A percentile compares a stretch with the other conserved stretches of the same genome.
These are phyloP conservation scores for Aspergillus avenaceus DNA, from an alignment of 495 filamentous ascomycete genomes.

Conservation along the genomic window DNA sequence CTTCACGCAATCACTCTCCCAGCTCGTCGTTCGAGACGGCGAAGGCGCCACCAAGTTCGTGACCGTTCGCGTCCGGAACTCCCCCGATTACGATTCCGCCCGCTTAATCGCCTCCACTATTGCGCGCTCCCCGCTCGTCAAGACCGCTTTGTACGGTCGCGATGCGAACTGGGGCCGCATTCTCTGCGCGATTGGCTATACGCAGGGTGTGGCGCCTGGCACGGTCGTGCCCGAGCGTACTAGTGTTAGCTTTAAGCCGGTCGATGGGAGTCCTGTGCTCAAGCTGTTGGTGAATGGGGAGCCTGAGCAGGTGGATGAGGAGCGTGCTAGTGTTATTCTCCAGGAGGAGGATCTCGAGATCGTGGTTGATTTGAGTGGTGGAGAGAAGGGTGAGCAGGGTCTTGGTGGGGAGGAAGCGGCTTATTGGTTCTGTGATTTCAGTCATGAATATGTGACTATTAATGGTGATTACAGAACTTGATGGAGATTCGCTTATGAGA, in stretches of 20 bases:
- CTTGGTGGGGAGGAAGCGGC: conserved; percentile 69
- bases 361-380: conserved; percentile 59
- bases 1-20: conserved; percentile 79
- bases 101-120: conserved; percentile 78
- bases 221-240: conserved; percentile 76
- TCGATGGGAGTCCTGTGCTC: conserved; percentile 74
- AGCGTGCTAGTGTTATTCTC: conserved; percentile 77
- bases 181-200: conserved; percentile 90
- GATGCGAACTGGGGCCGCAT: conserved; percentile 99
- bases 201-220: conserved; percentile 59
- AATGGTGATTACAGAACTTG: conserved; percentile 88
- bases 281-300: conserved; percentile 87
- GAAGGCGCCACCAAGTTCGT: conserved; percentile 99
- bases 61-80: conserved; percentile 78
- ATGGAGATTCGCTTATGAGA: not conserved
- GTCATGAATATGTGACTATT: conserved; percentile 94
- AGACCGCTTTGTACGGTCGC: conserved; percentile 93
- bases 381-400: conserved; percentile 43
- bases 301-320: conserved; percentile 89
- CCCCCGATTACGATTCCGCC: conserved; percentile 60
- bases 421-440: conserved; percentile 97
- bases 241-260: conserved; percentile 86
- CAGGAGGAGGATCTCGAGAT: conserved; percentile 85
- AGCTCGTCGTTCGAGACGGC: conserved; percentile 92
- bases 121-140: conserved; percentile 90